phyloP scores from a whole-genome alignment of 2,329 filamentous ascomycete genomes.

The Stenocarpella maydis region DNA sequence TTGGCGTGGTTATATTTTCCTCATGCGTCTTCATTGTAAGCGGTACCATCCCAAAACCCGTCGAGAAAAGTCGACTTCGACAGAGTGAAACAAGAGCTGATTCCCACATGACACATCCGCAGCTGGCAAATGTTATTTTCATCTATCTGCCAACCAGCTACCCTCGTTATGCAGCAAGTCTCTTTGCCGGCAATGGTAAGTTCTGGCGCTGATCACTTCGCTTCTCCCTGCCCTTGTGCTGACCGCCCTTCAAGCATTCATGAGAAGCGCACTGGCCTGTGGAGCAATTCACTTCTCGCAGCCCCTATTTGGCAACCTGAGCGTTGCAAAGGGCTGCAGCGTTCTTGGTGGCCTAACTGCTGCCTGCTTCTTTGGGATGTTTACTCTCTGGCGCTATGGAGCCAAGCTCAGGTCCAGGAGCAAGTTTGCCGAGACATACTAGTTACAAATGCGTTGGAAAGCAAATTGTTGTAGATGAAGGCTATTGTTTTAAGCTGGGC shows the following conservation, averaged over 20 bases:
- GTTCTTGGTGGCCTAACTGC: neutral
- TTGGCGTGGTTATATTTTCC: constrained; percentile 46
- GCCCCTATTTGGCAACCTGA: neutral
- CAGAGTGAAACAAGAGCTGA: neutral
- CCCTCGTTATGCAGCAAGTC: neutral
- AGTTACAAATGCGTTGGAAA: neutral
- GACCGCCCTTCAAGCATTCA: neutral
- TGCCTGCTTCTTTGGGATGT: neutral
- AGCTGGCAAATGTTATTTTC: neutral
- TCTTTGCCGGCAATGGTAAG: neutral
- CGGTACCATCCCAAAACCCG: neutral
- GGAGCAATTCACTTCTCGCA: neutral
- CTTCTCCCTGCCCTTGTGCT: neutral
- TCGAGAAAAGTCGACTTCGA: neutral
- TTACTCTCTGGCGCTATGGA: neutral
- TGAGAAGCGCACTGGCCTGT: neutral
- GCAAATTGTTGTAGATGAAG: neutral
- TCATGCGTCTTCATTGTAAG: neutral
- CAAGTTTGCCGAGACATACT: neutral
- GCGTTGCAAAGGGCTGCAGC: neutral
- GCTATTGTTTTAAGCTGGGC: neutral
- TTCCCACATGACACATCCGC: neutral
- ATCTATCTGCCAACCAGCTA: neutral
- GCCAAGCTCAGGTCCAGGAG: neutral
- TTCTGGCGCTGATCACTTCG: neutral